Evolutionary conservation across 169 alveolate genomes (phyloP), one percentile per base, ranked within the genome.

Genomic region (Plasmodium adleri): DNA sequence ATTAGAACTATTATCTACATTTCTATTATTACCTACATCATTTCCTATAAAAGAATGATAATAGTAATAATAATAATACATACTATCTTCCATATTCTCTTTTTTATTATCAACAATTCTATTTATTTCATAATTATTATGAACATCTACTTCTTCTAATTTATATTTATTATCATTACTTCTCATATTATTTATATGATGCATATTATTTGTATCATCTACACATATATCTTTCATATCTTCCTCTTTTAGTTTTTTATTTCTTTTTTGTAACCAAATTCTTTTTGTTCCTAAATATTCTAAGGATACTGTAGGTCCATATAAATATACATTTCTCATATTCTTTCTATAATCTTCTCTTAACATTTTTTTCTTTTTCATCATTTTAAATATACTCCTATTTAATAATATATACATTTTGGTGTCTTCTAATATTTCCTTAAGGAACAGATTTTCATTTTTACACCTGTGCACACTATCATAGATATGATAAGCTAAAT

Each of bases 241-340:
- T 32, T 5, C 9, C 5, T 32, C 10, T 39, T 39, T 39, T 39
- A 39, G 5, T 5, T 39, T 39, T 39, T 39, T 39, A 5, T 39
- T 5, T 39, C 7, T 39, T 6, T 39, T 39, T 39, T 39, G 47
- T 9, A 39, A 39, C 0, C 9, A 39, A 39, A 39, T 49, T 47
- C 67, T 78, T 78, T 78, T 78, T 66, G 45, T 78, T 32, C 62
- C 26, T 70, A 78, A 78, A 78, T 50, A 78, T 64, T 78, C 56
- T 43, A 66, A 26, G 1, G 78, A 49, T 12, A 17, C 67, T 26
- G 50, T 78, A 8, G 60, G 0, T 47, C 45, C 24, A 45, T 24
- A 66, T 24, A 78, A 64, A 49, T 28, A 67, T 45, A 47, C 67
- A 20, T 22, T 63, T 26, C 68, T 50, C 9, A 78, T 1, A 26